Percentiles rank a stretch among this genome's conserved stretches.
Conservation (phyloP, 768 basidiomycete species). For the Coprinopsis strossmayeri region DNA sequence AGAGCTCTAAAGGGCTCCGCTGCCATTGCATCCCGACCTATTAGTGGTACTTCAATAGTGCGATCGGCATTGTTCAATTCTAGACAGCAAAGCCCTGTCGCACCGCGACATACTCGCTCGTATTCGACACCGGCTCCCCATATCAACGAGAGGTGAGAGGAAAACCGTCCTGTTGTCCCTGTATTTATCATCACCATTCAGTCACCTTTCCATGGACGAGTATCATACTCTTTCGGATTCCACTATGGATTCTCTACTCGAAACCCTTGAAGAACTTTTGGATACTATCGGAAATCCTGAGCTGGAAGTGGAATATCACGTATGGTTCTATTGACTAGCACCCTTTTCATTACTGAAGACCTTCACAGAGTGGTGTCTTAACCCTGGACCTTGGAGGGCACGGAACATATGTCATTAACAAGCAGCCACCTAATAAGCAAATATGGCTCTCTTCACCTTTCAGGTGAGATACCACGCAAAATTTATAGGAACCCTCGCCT, state of each 20-base stretch:
- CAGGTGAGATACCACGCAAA: too few species aligned
- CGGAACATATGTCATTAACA: conserved; percentile 94
- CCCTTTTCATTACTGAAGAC: conserved; percentile 4
- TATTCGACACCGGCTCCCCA: conserved; percentile 53
- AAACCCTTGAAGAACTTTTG: conserved; percentile 67
- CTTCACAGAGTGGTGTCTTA: conserved; percentile 76
- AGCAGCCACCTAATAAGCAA: conserved; percentile 95
- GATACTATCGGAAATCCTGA: conserved; percentile 47
- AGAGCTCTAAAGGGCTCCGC: background rate
- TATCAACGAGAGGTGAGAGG: conserved; percentile 44
- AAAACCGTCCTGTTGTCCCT: background rate
- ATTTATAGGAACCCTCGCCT: too few species aligned
- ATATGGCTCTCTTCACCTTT: conserved; percentile 92
- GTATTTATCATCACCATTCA: conserved; percentile 10
- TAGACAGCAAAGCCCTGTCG: conserved; percentile 7
- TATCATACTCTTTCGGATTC: conserved; percentile 72
- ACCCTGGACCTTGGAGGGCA: conserved; percentile 69
- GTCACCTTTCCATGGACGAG: conserved; percentile 46
- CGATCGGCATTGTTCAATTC: conserved; percentile 8
- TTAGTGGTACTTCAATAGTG: background rate
- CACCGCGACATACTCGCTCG: conserved; percentile 20
- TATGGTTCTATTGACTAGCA: conserved; percentile 26
- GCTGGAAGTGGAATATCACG: conserved; percentile 87
- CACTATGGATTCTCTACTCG: conserved; percentile 73
- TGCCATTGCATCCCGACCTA: background rate